phyloP scores from a whole-genome alignment of 371 early-diverging fungal species.

The Apophysomyces ossiformis region DNA sequence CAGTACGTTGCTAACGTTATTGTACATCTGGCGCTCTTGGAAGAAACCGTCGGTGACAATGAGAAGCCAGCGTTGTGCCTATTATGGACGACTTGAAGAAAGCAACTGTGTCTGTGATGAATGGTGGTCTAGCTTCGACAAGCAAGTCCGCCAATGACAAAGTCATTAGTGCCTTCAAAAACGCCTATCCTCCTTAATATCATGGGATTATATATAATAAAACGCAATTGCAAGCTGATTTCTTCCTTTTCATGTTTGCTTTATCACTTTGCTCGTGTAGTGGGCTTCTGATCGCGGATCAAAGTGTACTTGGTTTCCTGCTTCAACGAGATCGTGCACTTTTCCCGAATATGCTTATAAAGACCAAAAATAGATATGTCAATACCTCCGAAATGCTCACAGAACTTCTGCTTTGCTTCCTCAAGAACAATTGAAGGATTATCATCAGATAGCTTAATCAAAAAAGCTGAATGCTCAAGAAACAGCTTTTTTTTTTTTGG shows the following conservation, averaged over 20 bases:
- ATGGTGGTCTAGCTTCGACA: neutral
- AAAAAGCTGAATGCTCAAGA: too few relatives aligned
- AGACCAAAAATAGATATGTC: too few relatives aligned
- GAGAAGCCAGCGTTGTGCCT: slow-evolving; percentile 1
- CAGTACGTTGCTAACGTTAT: neutral
- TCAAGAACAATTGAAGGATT: too few relatives aligned
- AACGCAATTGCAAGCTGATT: neutral
- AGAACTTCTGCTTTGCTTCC: too few relatives aligned
- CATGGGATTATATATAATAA: neutral
- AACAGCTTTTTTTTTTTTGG: too few relatives aligned
- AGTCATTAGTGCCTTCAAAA: neutral
- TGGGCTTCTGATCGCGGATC: too few relatives aligned
- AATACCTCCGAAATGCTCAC: too few relatives aligned
- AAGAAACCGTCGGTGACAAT: neutral
- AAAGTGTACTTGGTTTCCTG: too few relatives aligned
- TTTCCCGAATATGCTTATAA: too few relatives aligned
- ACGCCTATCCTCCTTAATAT: neutral
- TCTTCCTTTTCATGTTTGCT: neutral
- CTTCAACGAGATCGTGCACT: too few relatives aligned
- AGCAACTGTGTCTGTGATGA: neutral
- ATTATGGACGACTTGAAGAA: neutral
- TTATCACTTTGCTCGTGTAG: too few relatives aligned
- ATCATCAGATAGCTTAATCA: too few relatives aligned
- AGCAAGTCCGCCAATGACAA: neutral
- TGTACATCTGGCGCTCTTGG: neutral